Conservation (phyloP, 192 early-diverging fungal species). For the Globomyces pollinis-pini region DNA sequence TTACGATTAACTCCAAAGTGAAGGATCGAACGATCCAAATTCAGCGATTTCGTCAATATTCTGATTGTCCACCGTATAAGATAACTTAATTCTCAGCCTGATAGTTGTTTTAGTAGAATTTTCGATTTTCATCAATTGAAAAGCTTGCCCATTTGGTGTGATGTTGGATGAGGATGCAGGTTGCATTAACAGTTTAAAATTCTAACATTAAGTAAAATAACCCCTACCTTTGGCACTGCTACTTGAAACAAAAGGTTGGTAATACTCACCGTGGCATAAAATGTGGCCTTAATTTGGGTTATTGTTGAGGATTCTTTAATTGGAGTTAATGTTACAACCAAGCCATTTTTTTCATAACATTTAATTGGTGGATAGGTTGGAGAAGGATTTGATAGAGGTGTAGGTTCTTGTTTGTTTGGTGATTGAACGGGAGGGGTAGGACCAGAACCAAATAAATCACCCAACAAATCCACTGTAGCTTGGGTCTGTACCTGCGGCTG, state of each 20-base stretch:
- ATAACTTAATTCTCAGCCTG: slow-evolving; percentile 38
- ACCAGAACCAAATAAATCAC: slow-evolving; percentile 44
- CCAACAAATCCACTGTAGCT: slow-evolving; percentile 33
- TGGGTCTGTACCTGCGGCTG: not conserved
- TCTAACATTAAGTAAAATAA: slow-evolving; percentile 27
- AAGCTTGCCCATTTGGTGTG: slow-evolving; percentile 50
- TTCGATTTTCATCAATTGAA: slow-evolving; percentile 75
- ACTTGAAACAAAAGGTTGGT: slow-evolving; percentile 74
- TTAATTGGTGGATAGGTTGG: slow-evolving; percentile 37
- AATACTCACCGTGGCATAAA: slow-evolving; percentile 42
- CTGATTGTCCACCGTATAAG: slow-evolving; percentile 17
- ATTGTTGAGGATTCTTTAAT: slow-evolving; percentile 59
- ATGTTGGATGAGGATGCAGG: slow-evolving; percentile 66
- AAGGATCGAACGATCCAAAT: slow-evolving; percentile 35
- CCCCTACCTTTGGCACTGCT: slow-evolving; percentile 87
- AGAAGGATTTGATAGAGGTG: slow-evolving; percentile 8
- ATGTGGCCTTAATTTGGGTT: slow-evolving; percentile 62
- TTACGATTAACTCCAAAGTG: slow-evolving; percentile 38
- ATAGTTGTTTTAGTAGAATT: slow-evolving; percentile 63
- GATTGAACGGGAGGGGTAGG: not conserved
- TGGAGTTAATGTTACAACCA: slow-evolving; percentile 67
- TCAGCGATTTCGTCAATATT: slow-evolving; percentile 43
- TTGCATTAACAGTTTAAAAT: slow-evolving; percentile 77
- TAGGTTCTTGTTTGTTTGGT: too few species aligned
- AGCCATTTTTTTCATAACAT: slow-evolving; percentile 72